Percentiles rank a stretch among this genome's conserved stretches.
Evolutionary conservation across 1,284 basidiomycete species (phyloP).

Genomic region (Rhodotorula sp.): DNA sequence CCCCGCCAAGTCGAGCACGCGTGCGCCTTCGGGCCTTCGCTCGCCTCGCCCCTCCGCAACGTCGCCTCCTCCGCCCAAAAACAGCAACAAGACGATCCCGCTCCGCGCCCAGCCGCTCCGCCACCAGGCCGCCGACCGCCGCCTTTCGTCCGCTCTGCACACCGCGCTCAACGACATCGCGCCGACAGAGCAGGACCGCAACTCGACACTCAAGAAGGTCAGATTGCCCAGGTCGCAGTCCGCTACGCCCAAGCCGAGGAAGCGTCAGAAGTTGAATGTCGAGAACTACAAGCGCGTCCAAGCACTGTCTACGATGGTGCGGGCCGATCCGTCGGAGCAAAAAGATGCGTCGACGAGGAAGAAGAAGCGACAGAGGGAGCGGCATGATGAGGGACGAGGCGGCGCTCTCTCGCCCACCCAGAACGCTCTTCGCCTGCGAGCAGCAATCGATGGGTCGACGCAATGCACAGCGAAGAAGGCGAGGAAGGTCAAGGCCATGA

Average conservation of each 20-base stretch:
- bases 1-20: neutral
- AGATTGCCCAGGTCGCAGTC: neutral
- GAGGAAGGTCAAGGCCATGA: neutral
- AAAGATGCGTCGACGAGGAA: neutral
- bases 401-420: neutral
- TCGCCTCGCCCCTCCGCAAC: neutral
- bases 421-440: neutral
- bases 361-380: conserved; percentile 4
- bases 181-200: neutral
- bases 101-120: conserved; percentile 24
- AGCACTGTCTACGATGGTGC: neutral
- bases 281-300: conserved; percentile 1
- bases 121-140: conserved; percentile 20
- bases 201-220: neutral
- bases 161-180: neutral
- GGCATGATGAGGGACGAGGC: neutral
- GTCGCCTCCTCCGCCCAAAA: neutral
- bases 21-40: conserved; percentile 2
- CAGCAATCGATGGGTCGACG: neutral
- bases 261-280: conserved; percentile 28
- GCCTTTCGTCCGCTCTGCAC: neutral
- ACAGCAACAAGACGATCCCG: neutral
- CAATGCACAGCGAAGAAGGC: neutral
- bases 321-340: neutral
- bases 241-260: conserved; percentile 10